phyloP scores from a whole-genome alignment of 768 basidiomycete species.

The Mrakia hoshinonis region DNA sequence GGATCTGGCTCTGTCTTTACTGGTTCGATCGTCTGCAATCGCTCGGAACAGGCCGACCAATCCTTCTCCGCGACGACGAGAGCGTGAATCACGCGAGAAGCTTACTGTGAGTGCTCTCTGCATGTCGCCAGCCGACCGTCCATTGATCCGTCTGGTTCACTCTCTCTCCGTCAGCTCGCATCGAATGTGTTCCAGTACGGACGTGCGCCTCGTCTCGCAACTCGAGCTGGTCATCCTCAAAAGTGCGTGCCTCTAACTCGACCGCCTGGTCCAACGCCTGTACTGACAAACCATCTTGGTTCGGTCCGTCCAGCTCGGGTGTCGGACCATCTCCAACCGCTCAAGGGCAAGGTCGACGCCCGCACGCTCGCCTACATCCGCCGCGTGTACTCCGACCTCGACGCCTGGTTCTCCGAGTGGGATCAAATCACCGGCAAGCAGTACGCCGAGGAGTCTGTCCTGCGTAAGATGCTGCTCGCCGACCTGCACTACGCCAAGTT shows the following conservation, averaged over 20 bases:
- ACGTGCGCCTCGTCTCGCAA: constrained; percentile 74
- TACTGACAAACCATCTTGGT: neutral
- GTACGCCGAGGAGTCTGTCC: constrained; percentile 75
- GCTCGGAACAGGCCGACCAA: constrained; percentile 80
- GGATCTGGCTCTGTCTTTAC: constrained; percentile 24
- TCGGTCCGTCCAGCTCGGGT: constrained; percentile 61
- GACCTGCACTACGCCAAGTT: constrained; percentile 89
- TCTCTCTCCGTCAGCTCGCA: constrained; percentile 45
- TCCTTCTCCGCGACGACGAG: constrained; percentile 78
- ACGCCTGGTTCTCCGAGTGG: constrained; percentile 44
- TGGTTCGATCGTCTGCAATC: constrained; percentile 56
- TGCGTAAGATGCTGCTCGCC: constrained; percentile 76
- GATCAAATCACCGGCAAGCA: constrained; percentile 72
- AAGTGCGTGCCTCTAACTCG: constrained; percentile 49
- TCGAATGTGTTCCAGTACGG: constrained; percentile 79
- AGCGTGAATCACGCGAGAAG: constrained; percentile 77
- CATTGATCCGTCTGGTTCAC: neutral
- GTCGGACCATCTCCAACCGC: constrained; percentile 74
- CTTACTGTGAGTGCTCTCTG: constrained; percentile 47
- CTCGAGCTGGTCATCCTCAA: constrained; percentile 87
- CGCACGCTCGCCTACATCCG: constrained; percentile 78
- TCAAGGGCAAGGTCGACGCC: constrained; percentile 77
- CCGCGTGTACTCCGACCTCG: constrained; percentile 72
- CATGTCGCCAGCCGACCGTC: neutral
- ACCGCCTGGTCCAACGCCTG: too few relatives aligned